These are phyloP conservation scores for Aureobasidium namibiae DNA, from an alignment of 2,329 filamentous ascomycete species.

Conservation along the genomic window DNA sequence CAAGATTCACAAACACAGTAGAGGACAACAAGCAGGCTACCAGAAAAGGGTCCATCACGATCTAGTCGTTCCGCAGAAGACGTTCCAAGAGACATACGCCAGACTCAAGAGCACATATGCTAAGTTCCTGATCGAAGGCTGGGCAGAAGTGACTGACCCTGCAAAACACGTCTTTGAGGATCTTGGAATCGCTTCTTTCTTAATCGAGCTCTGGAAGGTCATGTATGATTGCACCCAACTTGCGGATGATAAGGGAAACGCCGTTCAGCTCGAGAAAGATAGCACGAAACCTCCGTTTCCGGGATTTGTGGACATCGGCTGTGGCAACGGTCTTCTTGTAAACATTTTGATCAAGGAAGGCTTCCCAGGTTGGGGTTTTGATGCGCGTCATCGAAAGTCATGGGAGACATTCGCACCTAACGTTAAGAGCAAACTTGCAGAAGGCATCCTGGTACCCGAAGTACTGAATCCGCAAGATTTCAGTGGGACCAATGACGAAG, in stretches of 20 bases:
- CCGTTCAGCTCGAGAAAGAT: not conserved
- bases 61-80: slow-evolving; percentile 64
- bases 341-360: slow-evolving; percentile 74
- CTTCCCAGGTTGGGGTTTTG: slow-evolving; percentile 82
- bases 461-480: slow-evolving; percentile 23
- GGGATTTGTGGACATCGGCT: slow-evolving; percentile 92
- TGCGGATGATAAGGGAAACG: not conserved
- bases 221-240: slow-evolving; percentile 53
- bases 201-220: slow-evolving; percentile 81
- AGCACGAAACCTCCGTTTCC: slow-evolving; percentile 49
- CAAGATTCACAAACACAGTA: slow-evolving; percentile 64
- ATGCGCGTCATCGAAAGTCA: slow-evolving; percentile 75
- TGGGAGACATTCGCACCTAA: slow-evolving; percentile 63
- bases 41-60: slow-evolving; percentile 81
- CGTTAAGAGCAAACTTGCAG: slow-evolving; percentile 44
- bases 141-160: slow-evolving; percentile 83
- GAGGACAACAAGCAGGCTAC: slow-evolving; percentile 58
- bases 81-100: slow-evolving; percentile 75
- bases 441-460: slow-evolving; percentile 54
- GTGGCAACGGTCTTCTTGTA: slow-evolving; percentile 86
- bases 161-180: slow-evolving; percentile 94
- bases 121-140: slow-evolving; percentile 58
- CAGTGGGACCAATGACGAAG: not conserved
- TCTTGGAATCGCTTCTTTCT: slow-evolving; percentile 78
- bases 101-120: slow-evolving; percentile 74